Conservation (phyloP, 148 eudicot genomes). For the Talinum fruticosum region DNA sequence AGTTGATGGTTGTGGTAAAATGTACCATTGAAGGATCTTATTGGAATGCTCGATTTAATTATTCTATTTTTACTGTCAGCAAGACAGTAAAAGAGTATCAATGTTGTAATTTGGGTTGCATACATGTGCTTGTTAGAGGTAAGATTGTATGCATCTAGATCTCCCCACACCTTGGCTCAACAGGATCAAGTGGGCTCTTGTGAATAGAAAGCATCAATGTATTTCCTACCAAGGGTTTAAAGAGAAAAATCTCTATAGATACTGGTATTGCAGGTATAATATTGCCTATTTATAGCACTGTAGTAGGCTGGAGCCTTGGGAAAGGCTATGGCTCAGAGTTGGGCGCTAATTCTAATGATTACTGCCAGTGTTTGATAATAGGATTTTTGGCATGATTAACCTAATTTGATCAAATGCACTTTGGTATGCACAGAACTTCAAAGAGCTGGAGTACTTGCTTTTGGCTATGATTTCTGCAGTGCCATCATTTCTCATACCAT, state of each 20-base stretch:
- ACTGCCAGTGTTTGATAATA: neutral
- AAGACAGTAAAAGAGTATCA: too few relatives aligned
- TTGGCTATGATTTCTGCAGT: conserved; percentile 80
- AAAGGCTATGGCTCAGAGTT: neutral
- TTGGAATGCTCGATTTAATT: too few relatives aligned
- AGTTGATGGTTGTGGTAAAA: too few relatives aligned
- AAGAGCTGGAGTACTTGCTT: conserved; percentile 81
- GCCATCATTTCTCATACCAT: conserved; percentile 79
- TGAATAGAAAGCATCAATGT: too few relatives aligned
- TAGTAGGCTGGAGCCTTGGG: too few relatives aligned
- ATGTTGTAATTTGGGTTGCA: too few relatives aligned
- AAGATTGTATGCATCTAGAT: too few relatives aligned
- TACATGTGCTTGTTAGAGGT: too few relatives aligned
- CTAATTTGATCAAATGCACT: conserved; percentile 12
- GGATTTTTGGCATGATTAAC: neutral
- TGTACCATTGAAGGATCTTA: too few relatives aligned
- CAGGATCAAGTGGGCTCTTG: too few relatives aligned
- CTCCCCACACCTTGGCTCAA: too few relatives aligned
- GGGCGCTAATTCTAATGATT: neutral
- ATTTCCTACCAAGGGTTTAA: neutral
- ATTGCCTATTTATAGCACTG: neutral
- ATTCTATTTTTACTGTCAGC: too few relatives aligned
- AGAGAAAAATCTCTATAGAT: neutral
- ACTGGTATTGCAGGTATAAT: neutral
- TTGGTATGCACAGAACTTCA: conserved; percentile 60